Conservation (phyloP, 805 yeast genomes). For the Sugiyamaella smithiae region DNA sequence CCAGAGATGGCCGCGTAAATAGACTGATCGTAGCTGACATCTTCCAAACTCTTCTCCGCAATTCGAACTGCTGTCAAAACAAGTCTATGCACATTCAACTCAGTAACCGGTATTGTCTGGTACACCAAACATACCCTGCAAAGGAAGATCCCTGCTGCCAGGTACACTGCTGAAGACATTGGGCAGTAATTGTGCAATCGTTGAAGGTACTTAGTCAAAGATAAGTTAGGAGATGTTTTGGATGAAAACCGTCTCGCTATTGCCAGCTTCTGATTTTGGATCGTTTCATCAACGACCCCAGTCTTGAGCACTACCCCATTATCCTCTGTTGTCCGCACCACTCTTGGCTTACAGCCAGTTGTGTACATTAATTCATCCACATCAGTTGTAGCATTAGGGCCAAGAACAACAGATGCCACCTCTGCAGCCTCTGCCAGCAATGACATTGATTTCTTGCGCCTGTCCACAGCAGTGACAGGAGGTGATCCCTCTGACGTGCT, state of each 20-base stretch:
- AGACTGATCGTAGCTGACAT: slow-evolving; percentile 43
- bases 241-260: slow-evolving; percentile 34
- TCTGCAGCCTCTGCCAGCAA: slow-evolving; percentile 23
- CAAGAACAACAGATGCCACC: slow-evolving; percentile 21
- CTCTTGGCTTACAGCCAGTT: background rate
- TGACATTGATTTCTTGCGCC: slow-evolving; percentile 17
- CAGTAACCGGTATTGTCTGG: slow-evolving; percentile 34
- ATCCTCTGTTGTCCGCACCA: background rate
- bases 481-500: no score
- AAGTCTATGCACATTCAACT: slow-evolving; percentile 41
- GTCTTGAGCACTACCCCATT: background rate
- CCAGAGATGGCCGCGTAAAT: slow-evolving; percentile 51
- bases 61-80: slow-evolving; percentile 45
- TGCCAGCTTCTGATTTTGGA: slow-evolving; percentile 16
- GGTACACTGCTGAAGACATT: slow-evolving; percentile 37
- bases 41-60: slow-evolving; percentile 49
- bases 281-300: background rate
- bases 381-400: background rate
- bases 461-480: background rate
- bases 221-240: slow-evolving; percentile 31
- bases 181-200: slow-evolving; percentile 41
- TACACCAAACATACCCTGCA: slow-evolving; percentile 33
- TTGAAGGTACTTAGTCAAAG: slow-evolving; percentile 32
- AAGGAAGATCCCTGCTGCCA: slow-evolving; percentile 37
- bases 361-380: background rate